These are phyloP conservation scores for Datisca glomerata DNA, from an alignment of 306 rosid genomes.

Conservation along the genomic window DNA sequence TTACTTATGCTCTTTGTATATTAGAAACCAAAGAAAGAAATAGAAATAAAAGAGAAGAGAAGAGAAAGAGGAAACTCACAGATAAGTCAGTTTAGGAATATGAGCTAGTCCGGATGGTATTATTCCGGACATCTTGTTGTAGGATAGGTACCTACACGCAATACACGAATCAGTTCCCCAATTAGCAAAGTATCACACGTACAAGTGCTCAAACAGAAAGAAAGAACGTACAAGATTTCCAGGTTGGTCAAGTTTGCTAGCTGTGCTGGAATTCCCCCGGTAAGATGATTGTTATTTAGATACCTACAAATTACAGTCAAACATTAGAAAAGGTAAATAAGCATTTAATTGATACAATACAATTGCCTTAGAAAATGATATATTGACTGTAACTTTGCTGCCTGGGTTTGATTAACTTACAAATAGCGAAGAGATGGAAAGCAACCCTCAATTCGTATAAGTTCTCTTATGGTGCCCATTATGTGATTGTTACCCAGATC, in stretches of 20 bases:
- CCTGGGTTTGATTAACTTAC: constrained; percentile 59
- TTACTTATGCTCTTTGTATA: too few relatives aligned
- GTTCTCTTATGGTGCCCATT: constrained; percentile 96
- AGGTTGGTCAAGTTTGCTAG: constrained; percentile 84
- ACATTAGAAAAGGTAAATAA: too few relatives aligned
- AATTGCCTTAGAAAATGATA: too few relatives aligned
- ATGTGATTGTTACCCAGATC: constrained; percentile 94
- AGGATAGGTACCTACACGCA: constrained; percentile 69
- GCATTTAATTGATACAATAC: too few relatives aligned
- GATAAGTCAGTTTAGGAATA: constrained; percentile 73
- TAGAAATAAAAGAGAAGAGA: background rate
- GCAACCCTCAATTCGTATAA: constrained; percentile 91
- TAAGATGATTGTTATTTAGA: constrained; percentile 79
- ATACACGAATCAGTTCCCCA: background rate
- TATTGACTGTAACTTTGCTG: too few relatives aligned
- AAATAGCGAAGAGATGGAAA: constrained; percentile 88
- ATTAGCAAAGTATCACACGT: background rate
- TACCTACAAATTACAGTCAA: constrained; percentile 43
- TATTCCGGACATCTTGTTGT: constrained; percentile 91
- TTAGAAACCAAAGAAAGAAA: too few relatives aligned
- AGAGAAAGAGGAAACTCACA: constrained; percentile 54
- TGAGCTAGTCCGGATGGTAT: constrained; percentile 76
- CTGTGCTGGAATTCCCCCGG: constrained; percentile 94
- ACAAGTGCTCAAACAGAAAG: background rate
- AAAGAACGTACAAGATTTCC: constrained; percentile 74